These are phyloP conservation scores for Omphalea diandra DNA, from an alignment of 441 rosid species.

Conservation along the genomic window DNA sequence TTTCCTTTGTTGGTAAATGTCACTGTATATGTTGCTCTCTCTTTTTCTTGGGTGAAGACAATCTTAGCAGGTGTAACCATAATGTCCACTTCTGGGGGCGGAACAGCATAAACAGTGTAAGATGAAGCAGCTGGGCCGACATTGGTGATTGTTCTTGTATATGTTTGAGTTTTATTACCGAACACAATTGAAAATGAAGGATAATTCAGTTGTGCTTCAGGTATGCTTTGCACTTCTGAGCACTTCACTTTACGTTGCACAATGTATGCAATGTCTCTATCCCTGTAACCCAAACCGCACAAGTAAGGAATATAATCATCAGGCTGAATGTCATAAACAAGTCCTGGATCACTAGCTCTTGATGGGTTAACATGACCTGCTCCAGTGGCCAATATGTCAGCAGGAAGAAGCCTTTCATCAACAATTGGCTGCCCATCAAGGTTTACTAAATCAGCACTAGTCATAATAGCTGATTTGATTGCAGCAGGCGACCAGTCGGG, in stretches of 20 bases:
- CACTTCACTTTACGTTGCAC: conserved; percentile 24
- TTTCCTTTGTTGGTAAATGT: conserved; percentile 19
- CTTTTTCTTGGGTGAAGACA: conserved; percentile 21
- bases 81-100: conserved; percentile 24
- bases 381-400: conserved; percentile 32
- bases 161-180: conserved; percentile 20
- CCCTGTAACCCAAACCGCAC: conserved; percentile 34
- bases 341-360: conserved; percentile 37
- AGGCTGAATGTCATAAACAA: conserved; percentile 35
- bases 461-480: conserved; percentile 40
- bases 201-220: conserved; percentile 30
- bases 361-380: conserved; percentile 42
- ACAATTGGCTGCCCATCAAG: conserved; percentile 16
- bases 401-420: conserved; percentile 25
- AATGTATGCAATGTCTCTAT: conserved; percentile 18
- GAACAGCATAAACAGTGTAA: conserved; percentile 12
- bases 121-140: conserved; percentile 27
- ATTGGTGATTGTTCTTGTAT: conserved; percentile 31
- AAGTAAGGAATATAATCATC: conserved; percentile 40
- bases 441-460: conserved; percentile 25
- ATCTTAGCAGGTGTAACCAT: conserved; percentile 18
- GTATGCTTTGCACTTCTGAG: conserved; percentile 15
- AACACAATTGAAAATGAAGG: conserved; percentile 32
- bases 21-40: conserved; percentile 21
- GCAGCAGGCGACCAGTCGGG: conserved; percentile 44